Evolutionary conservation across 2,329 filamentous ascomycete genomes (phyloP), one percentile per base, ranked within the genome.

Genomic region (Penicillium sp.): DNA sequence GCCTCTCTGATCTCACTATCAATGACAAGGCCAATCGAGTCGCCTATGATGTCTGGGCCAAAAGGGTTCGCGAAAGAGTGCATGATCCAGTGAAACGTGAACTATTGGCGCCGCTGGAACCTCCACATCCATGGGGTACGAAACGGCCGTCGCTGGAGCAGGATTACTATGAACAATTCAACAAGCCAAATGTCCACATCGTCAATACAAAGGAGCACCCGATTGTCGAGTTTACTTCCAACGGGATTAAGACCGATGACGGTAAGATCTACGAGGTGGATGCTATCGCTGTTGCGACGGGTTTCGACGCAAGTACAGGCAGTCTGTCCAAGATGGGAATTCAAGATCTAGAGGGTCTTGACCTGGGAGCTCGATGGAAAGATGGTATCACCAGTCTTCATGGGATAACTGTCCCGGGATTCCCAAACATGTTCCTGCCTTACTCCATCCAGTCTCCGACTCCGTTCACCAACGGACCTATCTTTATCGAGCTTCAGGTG

Each of bases 1-100:
- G 71, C 1, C 86, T 83, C 68, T 76, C 75, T 33, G 82, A 87
- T 52, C 70, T 75, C 21, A 56, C 84, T 3, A 60, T 71, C 10
- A 66, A 74, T 34, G 34, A 66, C 0, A 71, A 79, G 12, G 79
- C 79, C 1, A 86, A 86, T 58, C 66, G 74, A 13, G 73, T 77
- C 46, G 71, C 75, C 0, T 85, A 85, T 60, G 70, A 78, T 9
- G 84, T 84, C 63, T 85, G 83, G 80, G 73, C 70, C 1, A 74
- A 76, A 56, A 83, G 83, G 63, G 76, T 75, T 0, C 75, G 80
- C 1, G 71, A 67, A 3, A 74, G 83, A 2, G 75, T 86, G 36
- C 66, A 71, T 0, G 80, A 86, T 55, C 73, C 79, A 0, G 67
- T 65, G 30, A 77, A 77, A 62, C 66, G 75, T 32, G 79, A 84